These are phyloP conservation scores for Triticum monococcum DNA, from an alignment of 176 grass and related monocot species.

Conservation along the genomic window DNA sequence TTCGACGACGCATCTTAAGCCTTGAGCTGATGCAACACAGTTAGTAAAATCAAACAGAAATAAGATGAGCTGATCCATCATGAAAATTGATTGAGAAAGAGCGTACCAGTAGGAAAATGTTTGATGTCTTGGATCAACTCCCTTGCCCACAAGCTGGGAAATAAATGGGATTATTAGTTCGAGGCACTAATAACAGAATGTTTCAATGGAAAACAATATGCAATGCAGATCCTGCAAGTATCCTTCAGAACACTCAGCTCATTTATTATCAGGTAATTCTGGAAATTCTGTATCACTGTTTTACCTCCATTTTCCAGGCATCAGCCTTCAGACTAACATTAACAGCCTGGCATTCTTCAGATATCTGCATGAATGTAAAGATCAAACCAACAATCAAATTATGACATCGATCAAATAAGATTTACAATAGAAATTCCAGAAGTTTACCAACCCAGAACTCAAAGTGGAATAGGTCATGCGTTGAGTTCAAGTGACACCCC, in stretches of 20 bases:
- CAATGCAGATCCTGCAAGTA: neutral
- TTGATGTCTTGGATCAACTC: slow-evolving; percentile 84
- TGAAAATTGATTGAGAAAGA: slow-evolving; percentile 19
- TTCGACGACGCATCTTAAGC: slow-evolving; percentile 55
- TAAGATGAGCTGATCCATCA: neutral
- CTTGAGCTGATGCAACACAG: slow-evolving; percentile 61
- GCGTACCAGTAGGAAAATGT: slow-evolving; percentile 78
- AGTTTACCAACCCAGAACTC: slow-evolving; percentile 93
- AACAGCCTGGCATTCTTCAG: slow-evolving; percentile 75
- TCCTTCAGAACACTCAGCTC: neutral
- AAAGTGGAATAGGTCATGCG: slow-evolving; percentile 85
- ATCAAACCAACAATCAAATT: slow-evolving; percentile 24
- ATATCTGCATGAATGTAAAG: slow-evolving; percentile 56
- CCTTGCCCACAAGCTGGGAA: slow-evolving; percentile 63
- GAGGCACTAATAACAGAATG: slow-evolving; percentile 1
- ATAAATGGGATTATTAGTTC: slow-evolving; percentile 23
- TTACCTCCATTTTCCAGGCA: slow-evolving; percentile 75
- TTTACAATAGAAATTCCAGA: slow-evolving; percentile 34
- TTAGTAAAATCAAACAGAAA: slow-evolving; percentile 26
- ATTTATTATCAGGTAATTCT: neutral
- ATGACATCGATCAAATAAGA: slow-evolving; percentile 5
- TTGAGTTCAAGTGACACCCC: slow-evolving; percentile 79
- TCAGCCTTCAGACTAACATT: slow-evolving; percentile 81
- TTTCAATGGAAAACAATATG: slow-evolving; percentile 5
- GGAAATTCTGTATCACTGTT: neutral